A percentile compares a stretch with the other conserved stretches of the same genome.
Conservation (phyloP, 192 early-diverging fungal genomes). For the Coemansia sp. region DNA sequence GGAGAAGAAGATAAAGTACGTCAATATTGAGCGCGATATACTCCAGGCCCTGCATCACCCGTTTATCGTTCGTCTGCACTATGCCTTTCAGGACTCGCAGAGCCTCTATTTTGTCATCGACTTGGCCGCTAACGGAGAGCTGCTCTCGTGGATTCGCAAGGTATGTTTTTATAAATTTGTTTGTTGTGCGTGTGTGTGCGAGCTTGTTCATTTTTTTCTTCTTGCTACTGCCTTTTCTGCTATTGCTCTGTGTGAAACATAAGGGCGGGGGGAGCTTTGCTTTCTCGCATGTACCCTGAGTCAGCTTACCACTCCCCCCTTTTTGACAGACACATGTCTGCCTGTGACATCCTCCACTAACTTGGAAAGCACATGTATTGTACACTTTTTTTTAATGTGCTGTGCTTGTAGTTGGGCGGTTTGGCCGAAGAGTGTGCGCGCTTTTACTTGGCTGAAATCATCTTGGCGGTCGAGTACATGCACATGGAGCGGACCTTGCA, state of each 20-base stretch:
- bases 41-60: slow-evolving; percentile 85
- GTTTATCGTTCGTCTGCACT: slow-evolving; percentile 90
- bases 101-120: slow-evolving; percentile 96
- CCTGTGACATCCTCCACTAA: not conserved
- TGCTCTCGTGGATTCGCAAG: slow-evolving; percentile 81
- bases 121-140: slow-evolving; percentile 87
- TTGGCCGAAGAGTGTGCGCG: slow-evolving; percentile 66
- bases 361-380: slow-evolving; percentile 4
- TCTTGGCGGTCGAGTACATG: slow-evolving; percentile 86
- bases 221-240: not conserved
- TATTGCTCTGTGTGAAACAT: slow-evolving; percentile 8
- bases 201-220: not conserved
- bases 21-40: slow-evolving; percentile 92
- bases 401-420: slow-evolving; percentile 62
- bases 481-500: slow-evolving; percentile 87
- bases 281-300: slow-evolving; percentile 15
- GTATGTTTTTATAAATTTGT: slow-evolving; percentile 36
- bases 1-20: slow-evolving; percentile 96
- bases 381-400: not conserved
- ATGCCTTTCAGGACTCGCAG: slow-evolving; percentile 91
- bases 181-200: not conserved
- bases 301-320: not conserved
- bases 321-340: not conserved
- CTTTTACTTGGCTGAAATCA: slow-evolving; percentile 89
- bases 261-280: not conserved